phyloP scores from a whole-genome alignment of 352 stramenopile genomes.

The Elongisporangium prolatum region DNA sequence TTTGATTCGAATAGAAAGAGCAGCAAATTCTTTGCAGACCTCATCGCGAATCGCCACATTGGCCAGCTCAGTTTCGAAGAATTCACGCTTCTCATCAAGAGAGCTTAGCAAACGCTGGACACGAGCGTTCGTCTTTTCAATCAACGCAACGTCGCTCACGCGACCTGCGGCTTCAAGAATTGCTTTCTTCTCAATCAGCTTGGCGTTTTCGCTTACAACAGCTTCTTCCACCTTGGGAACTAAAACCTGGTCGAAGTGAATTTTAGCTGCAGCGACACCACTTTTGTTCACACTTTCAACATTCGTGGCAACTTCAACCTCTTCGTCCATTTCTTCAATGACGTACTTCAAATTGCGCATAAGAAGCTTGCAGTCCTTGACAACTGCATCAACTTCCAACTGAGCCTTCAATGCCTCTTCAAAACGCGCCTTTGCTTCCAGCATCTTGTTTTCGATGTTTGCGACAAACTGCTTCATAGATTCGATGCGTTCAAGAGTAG shows the following conservation, averaged over 20 bases:
- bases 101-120: conserved; percentile 65
- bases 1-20: conserved; percentile 68
- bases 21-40: conserved; percentile 71
- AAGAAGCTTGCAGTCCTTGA: conserved; percentile 82
- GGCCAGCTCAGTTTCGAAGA: conserved; percentile 69
- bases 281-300: conserved; percentile 66
- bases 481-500: conserved; percentile 67
- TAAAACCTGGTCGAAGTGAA: conserved; percentile 62
- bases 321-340: conserved; percentile 86
- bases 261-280: conserved; percentile 58
- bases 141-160: conserved; percentile 51
- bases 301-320: conserved; percentile 74
- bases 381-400: conserved; percentile 70
- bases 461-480: conserved; percentile 72
- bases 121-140: conserved; percentile 69
- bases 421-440: conserved; percentile 53
- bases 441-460: conserved; percentile 67
- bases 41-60: conserved; percentile 77
- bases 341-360: conserved; percentile 88
- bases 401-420: conserved; percentile 54
- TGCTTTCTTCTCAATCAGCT: conserved; percentile 78
- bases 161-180: conserved; percentile 55
- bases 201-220: conserved; percentile 72
- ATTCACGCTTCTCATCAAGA: conserved; percentile 65
- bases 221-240: conserved; percentile 69